A percentile compares a stretch with the other conserved stretches of the same genome.
These are phyloP conservation scores for Peniophora sp. DNA, from an alignment of 1,284 basidiomycete species.

Conservation along the genomic window DNA sequence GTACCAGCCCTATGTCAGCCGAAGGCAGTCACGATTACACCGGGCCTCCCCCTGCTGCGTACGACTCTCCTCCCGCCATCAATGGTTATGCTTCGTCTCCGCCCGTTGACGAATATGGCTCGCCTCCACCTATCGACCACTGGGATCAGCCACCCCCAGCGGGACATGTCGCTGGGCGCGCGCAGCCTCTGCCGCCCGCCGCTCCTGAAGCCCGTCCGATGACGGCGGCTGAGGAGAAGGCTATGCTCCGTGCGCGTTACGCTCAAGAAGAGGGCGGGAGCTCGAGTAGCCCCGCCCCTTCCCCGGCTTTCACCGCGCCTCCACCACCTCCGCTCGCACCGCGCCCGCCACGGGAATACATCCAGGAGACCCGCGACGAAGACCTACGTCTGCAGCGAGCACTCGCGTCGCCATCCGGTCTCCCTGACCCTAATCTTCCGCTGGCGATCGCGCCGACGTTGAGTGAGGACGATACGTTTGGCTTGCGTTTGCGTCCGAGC, in stretches of 20 bases:
- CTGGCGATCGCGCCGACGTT: no score
- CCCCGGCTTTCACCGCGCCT: not conserved
- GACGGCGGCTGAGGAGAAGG: constrained; percentile 74
- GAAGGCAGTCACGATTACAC: constrained; percentile 6
- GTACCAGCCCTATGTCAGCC: no score
- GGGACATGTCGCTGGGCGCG: constrained; percentile 14
- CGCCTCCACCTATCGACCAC: constrained; percentile 3
- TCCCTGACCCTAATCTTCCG: not conserved
- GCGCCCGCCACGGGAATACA: constrained; percentile 67
- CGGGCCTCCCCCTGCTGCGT: not conserved
- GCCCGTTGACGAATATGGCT: constrained; percentile 1
- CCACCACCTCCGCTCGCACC: constrained; percentile 62
- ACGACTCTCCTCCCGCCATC: constrained; percentile 9
- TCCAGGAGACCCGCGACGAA: constrained; percentile 67
- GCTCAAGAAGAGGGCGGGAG: constrained; percentile 38
- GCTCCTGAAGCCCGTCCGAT: constrained; percentile 32
- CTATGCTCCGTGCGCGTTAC: constrained; percentile 52
- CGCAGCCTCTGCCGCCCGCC: constrained; percentile 21
- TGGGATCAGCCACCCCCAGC: constrained; percentile 12
- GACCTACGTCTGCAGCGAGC: constrained; percentile 37
- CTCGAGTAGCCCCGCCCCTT: not conserved
- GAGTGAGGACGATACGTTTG: constrained; percentile 13
- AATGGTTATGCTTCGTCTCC: constrained; percentile 4
- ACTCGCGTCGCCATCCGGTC: constrained; percentile 10
- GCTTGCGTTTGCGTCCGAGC: constrained; percentile 17